Percentiles rank a stretch among this genome's conserved stretches.
phyloP scores from a whole-genome alignment of 345 rosid genomes.

The Erucastrum elatum region DNA sequence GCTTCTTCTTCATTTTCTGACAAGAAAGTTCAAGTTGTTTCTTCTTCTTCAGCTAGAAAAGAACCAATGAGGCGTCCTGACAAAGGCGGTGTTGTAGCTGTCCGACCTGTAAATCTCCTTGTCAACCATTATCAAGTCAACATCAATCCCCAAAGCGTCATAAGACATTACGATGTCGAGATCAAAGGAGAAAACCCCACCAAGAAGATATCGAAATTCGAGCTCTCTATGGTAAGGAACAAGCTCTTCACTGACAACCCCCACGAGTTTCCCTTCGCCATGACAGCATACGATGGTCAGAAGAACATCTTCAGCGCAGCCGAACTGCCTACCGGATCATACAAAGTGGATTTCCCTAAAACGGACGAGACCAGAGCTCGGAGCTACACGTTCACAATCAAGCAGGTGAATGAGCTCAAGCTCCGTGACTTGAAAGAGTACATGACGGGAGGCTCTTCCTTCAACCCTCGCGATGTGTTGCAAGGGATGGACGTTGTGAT shows the following conservation, averaged over 20 bases:
- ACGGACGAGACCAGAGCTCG: slow-evolving; percentile 48
- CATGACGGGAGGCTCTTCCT: slow-evolving; percentile 38
- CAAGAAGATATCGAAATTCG: slow-evolving; percentile 47
- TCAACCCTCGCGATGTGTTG: slow-evolving; percentile 67
- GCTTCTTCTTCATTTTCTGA: slow-evolving; percentile 9
- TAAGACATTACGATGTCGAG: slow-evolving; percentile 68
- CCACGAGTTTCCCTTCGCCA: slow-evolving; percentile 47
- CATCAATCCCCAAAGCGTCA: slow-evolving; percentile 50
- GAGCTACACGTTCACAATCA: slow-evolving; percentile 47
- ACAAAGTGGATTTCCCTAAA: slow-evolving; percentile 44
- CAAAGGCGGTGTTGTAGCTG: slow-evolving; percentile 51
- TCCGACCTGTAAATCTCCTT: slow-evolving; percentile 42
- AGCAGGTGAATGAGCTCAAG: slow-evolving; percentile 67
- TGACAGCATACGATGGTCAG: slow-evolving; percentile 85
- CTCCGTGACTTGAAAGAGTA: slow-evolving; percentile 65
- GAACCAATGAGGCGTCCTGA: slow-evolving; percentile 64
- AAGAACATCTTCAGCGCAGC: slow-evolving; percentile 77
- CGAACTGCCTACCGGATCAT: slow-evolving; percentile 53
- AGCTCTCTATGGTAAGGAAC: slow-evolving; percentile 50
- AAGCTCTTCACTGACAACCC: slow-evolving; percentile 55
- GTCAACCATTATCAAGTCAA: slow-evolving; percentile 67
- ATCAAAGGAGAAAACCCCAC: slow-evolving; percentile 45
- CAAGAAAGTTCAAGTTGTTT: slow-evolving; percentile 14
- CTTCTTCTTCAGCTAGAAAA: slow-evolving; percentile 18
- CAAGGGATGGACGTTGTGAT: slow-evolving; percentile 91